phyloP scores from a whole-genome alignment of 306 rosid genomes.

The Vigna hirtella region DNA sequence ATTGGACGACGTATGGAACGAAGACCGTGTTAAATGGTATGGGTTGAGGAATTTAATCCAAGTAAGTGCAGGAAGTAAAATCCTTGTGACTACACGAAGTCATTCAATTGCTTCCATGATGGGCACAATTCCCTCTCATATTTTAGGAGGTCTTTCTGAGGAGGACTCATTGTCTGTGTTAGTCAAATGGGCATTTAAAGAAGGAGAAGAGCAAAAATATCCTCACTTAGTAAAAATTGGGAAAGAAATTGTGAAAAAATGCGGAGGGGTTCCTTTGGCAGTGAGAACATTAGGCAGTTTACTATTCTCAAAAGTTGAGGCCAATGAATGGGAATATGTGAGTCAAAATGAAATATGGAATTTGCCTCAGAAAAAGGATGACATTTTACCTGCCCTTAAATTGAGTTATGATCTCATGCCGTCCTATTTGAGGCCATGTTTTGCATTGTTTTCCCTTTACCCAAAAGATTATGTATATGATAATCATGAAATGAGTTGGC shows the following conservation, averaged over 20 bases:
- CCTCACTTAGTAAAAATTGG: slow-evolving; percentile 37
- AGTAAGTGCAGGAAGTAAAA: slow-evolving; percentile 35
- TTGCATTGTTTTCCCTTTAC: slow-evolving; percentile 41
- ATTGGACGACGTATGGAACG: slow-evolving; percentile 35
- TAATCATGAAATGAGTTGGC: neutral
- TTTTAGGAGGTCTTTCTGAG: neutral
- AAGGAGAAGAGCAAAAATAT: slow-evolving; percentile 17
- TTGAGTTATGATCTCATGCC: slow-evolving; percentile 55
- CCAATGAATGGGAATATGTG: neutral
- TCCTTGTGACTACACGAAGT: slow-evolving; percentile 31
- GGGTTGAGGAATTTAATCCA: neutral
- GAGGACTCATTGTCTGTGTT: slow-evolving; percentile 37
- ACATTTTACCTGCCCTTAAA: slow-evolving; percentile 42
- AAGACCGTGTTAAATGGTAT: slow-evolving; percentile 18
- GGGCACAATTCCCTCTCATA: neutral
- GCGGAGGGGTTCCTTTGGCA: slow-evolving; percentile 50
- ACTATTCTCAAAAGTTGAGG: neutral
- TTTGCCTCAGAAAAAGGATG: slow-evolving; percentile 13
- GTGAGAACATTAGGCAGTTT: slow-evolving; percentile 45
- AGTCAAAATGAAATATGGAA: slow-evolving; percentile 50
- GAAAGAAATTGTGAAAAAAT: slow-evolving; percentile 39
- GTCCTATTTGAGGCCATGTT: slow-evolving; percentile 42
- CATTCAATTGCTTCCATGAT: slow-evolving; percentile 22
- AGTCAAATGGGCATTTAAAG: slow-evolving; percentile 46
- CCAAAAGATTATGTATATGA: neutral